Conservation (phyloP, 148 eudicot species). For the Fagopyrum esculentum region DNA sequence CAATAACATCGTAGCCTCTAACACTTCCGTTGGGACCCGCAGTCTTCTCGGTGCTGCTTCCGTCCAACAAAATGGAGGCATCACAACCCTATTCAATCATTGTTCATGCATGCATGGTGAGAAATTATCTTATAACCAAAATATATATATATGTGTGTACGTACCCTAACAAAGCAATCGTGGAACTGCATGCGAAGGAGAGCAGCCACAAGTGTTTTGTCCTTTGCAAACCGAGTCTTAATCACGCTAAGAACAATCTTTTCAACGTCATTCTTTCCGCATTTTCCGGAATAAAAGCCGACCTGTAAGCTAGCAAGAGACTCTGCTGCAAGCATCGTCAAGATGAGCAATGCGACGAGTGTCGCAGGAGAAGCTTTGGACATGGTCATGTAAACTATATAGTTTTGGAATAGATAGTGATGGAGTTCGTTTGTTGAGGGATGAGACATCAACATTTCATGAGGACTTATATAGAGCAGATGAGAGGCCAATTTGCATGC, state of each 20-base stretch:
- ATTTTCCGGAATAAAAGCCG: conserved; percentile 41
- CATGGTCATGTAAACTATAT: not conserved
- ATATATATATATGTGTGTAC: not conserved
- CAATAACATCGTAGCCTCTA: conserved; percentile 10
- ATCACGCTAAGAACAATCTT: conserved; percentile 22
- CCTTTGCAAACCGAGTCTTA: not conserved
- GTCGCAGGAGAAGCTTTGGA: conserved; percentile 1
- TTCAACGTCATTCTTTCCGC: conserved; percentile 29
- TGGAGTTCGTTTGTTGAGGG: not conserved
- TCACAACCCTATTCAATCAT: conserved; percentile 38
- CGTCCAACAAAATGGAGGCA: conserved; percentile 47
- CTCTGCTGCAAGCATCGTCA: conserved; percentile 20
- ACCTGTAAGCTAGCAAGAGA: conserved; percentile 19
- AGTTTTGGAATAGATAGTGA: not conserved
- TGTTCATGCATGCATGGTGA: not conserved
- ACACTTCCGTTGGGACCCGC: not conserved
- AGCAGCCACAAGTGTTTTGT: conserved; percentile 27
- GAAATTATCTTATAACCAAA: not conserved
- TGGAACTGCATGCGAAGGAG: conserved; percentile 46
- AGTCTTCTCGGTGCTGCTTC: conserved; percentile 12
- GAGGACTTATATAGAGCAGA: not conserved
- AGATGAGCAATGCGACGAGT: conserved; percentile 21
- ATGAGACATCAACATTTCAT: not conserved
- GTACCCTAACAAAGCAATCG: conserved; percentile 47
- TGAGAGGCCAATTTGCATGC: not conserved